Evolutionary conservation across 306 rosid genomes (phyloP), one percentile per base, ranked within the genome.

Genomic region (Glycyrrhiza uralensis): DNA sequence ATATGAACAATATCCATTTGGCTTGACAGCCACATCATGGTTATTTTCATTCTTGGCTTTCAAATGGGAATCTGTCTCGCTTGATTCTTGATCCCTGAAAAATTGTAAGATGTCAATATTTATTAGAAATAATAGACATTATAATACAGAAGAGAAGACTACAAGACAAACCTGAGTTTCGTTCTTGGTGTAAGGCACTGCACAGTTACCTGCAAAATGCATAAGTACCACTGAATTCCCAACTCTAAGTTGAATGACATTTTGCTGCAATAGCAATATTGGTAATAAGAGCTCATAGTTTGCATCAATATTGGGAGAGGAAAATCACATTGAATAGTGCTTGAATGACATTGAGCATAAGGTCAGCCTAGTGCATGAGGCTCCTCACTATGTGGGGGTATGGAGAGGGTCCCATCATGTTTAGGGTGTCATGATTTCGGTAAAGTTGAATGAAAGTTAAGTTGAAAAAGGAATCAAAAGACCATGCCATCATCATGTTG

Each of bases 171-270:
- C 87, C 87, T 79, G 59, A 41, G 69, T 76, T 76, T 83, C 55
- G 51, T 66, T 51, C 70, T 66, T 52, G 84, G 87, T 30, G 82
- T 71, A 52, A 82, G 86, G 76, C 87, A 83, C 74, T 83, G 87
- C 55, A 83, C 66, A 28, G 84, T 83, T 59, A 83, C 87, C 87
- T 83, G 74, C 82, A 38, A 71, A 76, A 79, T 65, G 58, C 58
- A 66, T 33, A 83, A n/a, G n/a, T n/a, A 60, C 20, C 56, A 59
- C 55, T 71, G 47, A 79, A 79, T 75, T 83, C 49, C 73, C 50
- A 75, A 66, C 75, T 63, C 67, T 33, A 39, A 56, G 29, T 60
- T 75, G 51, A 65, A 70, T 75, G 46, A 45, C 35, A 69, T 66
- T 74, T 58, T 64, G 65, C 35, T 46, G 64, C 72, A 46, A 45